Evolutionary conservation across 768 basidiomycete species (phyloP).

Genomic region (Infundibulicybe gibba): DNA sequence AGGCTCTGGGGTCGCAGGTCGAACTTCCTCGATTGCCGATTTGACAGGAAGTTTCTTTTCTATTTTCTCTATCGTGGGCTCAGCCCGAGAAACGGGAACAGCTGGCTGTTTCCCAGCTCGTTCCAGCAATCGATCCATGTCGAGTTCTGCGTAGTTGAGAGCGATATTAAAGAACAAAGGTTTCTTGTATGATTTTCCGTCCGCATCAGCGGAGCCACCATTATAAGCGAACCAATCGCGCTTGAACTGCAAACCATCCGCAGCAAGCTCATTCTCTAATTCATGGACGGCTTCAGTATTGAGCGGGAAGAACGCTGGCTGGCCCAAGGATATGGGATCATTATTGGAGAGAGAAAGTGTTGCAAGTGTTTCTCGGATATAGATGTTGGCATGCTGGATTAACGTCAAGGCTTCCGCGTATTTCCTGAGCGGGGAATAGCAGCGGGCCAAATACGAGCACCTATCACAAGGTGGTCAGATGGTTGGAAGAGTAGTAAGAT

Average conservation of each 20-base stretch:
- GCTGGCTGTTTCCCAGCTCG: conserved; percentile 60
- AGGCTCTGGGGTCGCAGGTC: conserved; percentile 48
- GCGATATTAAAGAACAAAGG: conserved; percentile 94
- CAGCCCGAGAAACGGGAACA: conserved; percentile 14
- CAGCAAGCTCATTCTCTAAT: conserved; percentile 49
- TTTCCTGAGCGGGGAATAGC: conserved; percentile 66
- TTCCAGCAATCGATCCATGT: conserved; percentile 72
- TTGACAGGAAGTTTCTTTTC: conserved; percentile 49
- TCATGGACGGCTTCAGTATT: conserved; percentile 32
- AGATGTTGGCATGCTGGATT: conserved; percentile 65
- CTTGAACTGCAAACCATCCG: conserved; percentile 52
- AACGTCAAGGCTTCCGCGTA: conserved; percentile 73
- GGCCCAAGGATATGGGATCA: conserved; percentile 40
- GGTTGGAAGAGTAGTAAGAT: background rate
- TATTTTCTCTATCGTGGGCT: conserved; percentile 17
- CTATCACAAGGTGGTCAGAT: conserved; percentile 27
- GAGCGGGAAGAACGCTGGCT: conserved; percentile 56
- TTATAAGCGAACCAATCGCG: conserved; percentile 78
- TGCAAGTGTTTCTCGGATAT: conserved; percentile 70
- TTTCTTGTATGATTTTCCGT: conserved; percentile 61
- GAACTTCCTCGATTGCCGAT: conserved; percentile 55
- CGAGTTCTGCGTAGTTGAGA: conserved; percentile 85
- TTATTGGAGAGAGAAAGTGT: conserved; percentile 42
- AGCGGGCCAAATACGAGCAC: conserved; percentile 72
- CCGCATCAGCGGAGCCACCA: conserved; percentile 51